Percentiles rank a stretch among this genome's conserved stretches.
Conservation (phyloP, 75 land plant genomes). For the Cryptomeria japonica region DNA sequence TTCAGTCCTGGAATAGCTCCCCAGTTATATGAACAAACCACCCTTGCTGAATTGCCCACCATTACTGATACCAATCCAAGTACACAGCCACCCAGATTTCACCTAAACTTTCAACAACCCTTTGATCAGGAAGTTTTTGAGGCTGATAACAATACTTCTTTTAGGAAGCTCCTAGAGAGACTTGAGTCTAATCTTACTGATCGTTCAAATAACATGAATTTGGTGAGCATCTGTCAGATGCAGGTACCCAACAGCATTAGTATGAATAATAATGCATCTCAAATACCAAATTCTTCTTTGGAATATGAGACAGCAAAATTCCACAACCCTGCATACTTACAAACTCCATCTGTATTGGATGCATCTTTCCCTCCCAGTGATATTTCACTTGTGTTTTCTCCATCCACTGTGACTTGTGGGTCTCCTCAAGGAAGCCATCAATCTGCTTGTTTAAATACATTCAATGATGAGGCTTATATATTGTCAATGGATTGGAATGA, state of each 20-base stretch:
- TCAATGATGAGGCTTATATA: not conserved
- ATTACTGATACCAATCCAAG: not conserved
- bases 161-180: slow-evolving; percentile 1
- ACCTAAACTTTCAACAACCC: not conserved
- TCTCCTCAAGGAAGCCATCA: not conserved
- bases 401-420: not conserved
- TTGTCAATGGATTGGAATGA: slow-evolving; percentile 10
- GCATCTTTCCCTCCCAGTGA: not conserved
- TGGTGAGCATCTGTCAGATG: not conserved
- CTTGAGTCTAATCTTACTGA: not conserved
- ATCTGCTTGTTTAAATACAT: not conserved
- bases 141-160: not conserved
- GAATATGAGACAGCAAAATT: not conserved
- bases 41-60: not conserved
- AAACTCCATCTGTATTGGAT: not conserved
- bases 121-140: not conserved
- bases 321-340: not conserved
- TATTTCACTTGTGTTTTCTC: not conserved
- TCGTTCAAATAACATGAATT: not conserved
- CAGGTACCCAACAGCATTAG: not conserved
- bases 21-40: slow-evolving; percentile 1
- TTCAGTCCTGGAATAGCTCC: not conserved
- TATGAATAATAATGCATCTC: not conserved
- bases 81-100: not conserved
- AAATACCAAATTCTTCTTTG: not conserved